Evolutionary conservation across 2,329 filamentous ascomycete species (phyloP).

Genomic region (Aspergillus viridinutans): DNA sequence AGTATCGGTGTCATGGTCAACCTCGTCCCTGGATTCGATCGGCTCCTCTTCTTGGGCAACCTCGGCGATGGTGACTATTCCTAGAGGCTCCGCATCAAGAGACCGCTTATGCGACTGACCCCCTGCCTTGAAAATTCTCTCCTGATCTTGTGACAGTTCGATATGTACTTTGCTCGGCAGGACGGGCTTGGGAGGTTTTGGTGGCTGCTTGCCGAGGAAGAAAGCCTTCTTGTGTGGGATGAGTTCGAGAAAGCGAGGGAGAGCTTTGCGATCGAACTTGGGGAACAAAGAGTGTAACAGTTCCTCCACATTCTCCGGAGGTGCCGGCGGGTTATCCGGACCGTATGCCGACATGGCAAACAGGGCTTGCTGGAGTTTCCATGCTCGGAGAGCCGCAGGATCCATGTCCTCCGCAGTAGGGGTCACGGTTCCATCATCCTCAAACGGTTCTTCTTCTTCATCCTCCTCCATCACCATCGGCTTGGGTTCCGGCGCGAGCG

Average conservation of each 20-base stretch:
- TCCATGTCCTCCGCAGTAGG: conserved; percentile 39
- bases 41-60: conserved; percentile 49
- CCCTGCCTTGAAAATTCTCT: conserved; percentile 76
- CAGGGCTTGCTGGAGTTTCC: conserved; percentile 44
- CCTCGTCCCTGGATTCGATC: conserved; percentile 45
- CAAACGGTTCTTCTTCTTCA: conserved; percentile 16
- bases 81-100: conserved; percentile 53
- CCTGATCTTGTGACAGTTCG: conserved; percentile 80
- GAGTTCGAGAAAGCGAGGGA: conserved; percentile 75
- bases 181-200: conserved; percentile 75
- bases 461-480: conserved; percentile 24
- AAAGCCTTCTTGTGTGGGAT: conserved; percentile 75
- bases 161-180: conserved; percentile 83
- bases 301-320: conserved; percentile 69
- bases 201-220: conserved; percentile 72
- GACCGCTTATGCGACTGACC: conserved; percentile 54
- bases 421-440: conserved; percentile 25
- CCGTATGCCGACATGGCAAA: conserved; percentile 44
- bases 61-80: conserved; percentile 46
- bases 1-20: conserved; percentile 53
- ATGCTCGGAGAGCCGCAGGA: conserved; percentile 38
- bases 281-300: conserved; percentile 77
- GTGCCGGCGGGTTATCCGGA: conserved; percentile 61
- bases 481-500: conserved; percentile 15
- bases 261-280: conserved; percentile 68